Evolutionary conservation across 805 yeast species (phyloP).

Genomic region (Yamadazyma olivae): DNA sequence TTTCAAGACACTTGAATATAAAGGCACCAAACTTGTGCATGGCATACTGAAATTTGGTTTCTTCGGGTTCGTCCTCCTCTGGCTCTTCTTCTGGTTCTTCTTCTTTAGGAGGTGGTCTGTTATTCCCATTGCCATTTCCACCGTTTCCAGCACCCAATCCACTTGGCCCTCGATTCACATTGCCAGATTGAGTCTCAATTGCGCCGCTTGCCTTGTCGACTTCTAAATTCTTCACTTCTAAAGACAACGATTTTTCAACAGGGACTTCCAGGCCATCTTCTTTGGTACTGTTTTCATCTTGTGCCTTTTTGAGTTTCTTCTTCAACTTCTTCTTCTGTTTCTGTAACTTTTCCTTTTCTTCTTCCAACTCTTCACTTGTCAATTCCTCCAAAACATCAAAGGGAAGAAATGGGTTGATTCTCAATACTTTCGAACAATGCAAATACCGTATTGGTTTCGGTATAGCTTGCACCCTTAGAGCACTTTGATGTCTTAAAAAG

Average conservation of each 20-base stretch:
- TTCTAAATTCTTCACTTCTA: slow-evolving; percentile 5
- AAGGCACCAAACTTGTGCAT: slow-evolving; percentile 21
- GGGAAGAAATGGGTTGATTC: slow-evolving; percentile 39
- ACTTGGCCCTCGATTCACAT: not conserved
- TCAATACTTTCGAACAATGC: slow-evolving; percentile 1
- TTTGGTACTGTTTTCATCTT: slow-evolving; percentile 2
- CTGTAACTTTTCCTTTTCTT: slow-evolving; percentile 24
- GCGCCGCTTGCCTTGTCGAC: not conserved
- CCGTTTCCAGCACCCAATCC: slow-evolving; percentile 7
- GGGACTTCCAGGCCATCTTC: slow-evolving; percentile 7
- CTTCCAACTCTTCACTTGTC: slow-evolving; percentile 28
- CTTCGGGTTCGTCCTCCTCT: slow-evolving; percentile 14
- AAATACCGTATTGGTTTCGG: not conserved
- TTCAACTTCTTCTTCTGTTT: slow-evolving; percentile 24
- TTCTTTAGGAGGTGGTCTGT: slow-evolving; percentile 6
- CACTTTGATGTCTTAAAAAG: too few species aligned
- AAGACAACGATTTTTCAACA: slow-evolving; percentile 8
- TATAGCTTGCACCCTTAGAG: too few species aligned
- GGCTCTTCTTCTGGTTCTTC: slow-evolving; percentile 14
- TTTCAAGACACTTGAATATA: slow-evolving; percentile 51
- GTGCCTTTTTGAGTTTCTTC: slow-evolving; percentile 17
- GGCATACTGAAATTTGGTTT: slow-evolving; percentile 17
- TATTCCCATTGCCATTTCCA: slow-evolving; percentile 9
- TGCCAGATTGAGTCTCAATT: not conserved
- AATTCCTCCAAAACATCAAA: slow-evolving; percentile 39